phyloP scores from a whole-genome alignment of 192 early-diverging fungal species.

The Linnemannia elongata region DNA sequence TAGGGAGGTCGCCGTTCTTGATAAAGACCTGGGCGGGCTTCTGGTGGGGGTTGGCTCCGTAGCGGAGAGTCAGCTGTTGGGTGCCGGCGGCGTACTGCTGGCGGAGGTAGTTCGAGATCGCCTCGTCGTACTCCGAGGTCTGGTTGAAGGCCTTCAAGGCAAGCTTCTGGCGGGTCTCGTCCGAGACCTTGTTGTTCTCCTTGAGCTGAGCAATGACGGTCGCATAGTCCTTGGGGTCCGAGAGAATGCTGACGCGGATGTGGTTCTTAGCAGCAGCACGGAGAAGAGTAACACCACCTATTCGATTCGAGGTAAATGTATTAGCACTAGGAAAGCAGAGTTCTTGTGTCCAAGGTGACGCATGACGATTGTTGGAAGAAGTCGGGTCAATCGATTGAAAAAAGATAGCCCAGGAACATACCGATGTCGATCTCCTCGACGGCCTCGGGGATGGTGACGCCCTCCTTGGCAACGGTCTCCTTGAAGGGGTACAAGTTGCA shows the following conservation, averaged over 20 bases:
- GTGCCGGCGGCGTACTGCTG: constrained; percentile 88
- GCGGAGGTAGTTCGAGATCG: constrained; percentile 96
- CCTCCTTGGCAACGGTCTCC: constrained; percentile 89
- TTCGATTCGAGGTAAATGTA: constrained; percentile 8
- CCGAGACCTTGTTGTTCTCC: constrained; percentile 66
- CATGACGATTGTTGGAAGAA: background rate
- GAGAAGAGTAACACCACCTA: constrained; percentile 95
- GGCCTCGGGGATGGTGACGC: constrained; percentile 92
- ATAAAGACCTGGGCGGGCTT: constrained; percentile 95
- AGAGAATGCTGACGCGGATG: constrained; percentile 91
- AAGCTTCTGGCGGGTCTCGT: constrained; percentile 79
- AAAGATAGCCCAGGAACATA: constrained; percentile 33
- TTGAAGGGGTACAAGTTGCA: constrained; percentile 99
- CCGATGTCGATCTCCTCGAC: constrained; percentile 99
- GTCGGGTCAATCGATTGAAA: background rate
- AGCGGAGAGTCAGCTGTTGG: constrained; percentile 88
- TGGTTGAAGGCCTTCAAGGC: constrained; percentile 95
- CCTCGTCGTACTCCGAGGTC: constrained; percentile 95
- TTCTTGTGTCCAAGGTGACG: too few species aligned
- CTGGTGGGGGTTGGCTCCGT: constrained; percentile 99
- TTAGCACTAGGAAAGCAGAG: background rate
- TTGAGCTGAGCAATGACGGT: constrained; percentile 83
- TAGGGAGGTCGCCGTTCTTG: constrained; percentile 84
- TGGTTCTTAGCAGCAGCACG: constrained; percentile 99
- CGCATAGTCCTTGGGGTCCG: constrained; percentile 94